These are phyloP conservation scores for Penicillium malachiteum DNA, from an alignment of 495 filamentous ascomycete species.

Conservation along the genomic window DNA sequence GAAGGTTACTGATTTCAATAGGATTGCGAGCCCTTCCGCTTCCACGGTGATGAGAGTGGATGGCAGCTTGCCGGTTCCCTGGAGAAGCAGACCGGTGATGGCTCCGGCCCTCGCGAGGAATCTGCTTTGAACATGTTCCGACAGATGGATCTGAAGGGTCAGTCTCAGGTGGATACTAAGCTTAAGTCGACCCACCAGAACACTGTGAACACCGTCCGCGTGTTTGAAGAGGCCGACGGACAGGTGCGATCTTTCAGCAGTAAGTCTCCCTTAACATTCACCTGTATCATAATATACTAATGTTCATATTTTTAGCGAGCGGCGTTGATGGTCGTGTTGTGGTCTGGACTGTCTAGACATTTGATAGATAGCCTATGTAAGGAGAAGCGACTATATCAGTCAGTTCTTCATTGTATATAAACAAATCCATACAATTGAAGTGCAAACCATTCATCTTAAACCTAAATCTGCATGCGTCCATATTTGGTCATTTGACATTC, in stretches of 20 bases:
- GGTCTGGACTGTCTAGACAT: slow-evolving; percentile 58
- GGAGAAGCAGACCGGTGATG: slow-evolving; percentile 59
- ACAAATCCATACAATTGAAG: not conserved
- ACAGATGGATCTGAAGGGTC: slow-evolving; percentile 97
- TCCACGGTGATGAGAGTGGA: slow-evolving; percentile 75
- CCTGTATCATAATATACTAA: slow-evolving; percentile 36
- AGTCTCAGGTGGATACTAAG: slow-evolving; percentile 82
- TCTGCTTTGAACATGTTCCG: slow-evolving; percentile 98
- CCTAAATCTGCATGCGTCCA: too few species aligned
- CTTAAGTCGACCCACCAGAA: slow-evolving; percentile 97
- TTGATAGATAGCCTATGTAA: not conserved
- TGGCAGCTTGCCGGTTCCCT: slow-evolving; percentile 86
- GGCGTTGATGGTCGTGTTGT: slow-evolving; percentile 95
- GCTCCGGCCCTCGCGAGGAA: slow-evolving; percentile 64
- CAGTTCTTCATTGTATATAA: not conserved
- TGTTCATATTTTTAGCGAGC: slow-evolving; percentile 57
- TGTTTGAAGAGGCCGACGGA: slow-evolving; percentile 65
- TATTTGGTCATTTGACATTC: not conserved
- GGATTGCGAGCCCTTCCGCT: slow-evolving; percentile 93
- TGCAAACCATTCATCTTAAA: too few species aligned
- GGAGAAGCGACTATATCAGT: not conserved
- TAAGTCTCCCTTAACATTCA: slow-evolving; percentile 49
- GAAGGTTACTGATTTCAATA: slow-evolving; percentile 22
- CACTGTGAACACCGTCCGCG: slow-evolving; percentile 80
- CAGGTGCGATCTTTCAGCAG: slow-evolving; percentile 79